phyloP scores from a whole-genome alignment of 371 early-diverging fungal genomes.

The Rhizomucor miehei region DNA sequence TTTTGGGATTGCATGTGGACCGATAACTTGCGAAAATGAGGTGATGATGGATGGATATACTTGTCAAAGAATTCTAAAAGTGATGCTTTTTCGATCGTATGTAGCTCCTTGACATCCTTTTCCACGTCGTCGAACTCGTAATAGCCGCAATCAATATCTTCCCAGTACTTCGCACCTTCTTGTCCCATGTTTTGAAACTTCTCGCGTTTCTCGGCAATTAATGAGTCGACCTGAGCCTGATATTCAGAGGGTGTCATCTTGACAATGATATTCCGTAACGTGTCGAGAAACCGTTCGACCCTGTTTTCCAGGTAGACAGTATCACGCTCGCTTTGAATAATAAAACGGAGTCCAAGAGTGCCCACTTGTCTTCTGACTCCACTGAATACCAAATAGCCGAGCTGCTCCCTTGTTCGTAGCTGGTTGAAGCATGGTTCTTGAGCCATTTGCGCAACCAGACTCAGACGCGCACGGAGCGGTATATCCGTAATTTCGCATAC shows the following conservation, averaged over 20 bases:
- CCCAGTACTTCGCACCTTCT: constrained; percentile 77
- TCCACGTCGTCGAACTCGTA: constrained; percentile 79
- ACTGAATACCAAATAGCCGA: constrained; percentile 83
- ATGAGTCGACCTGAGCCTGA: constrained; percentile 65
- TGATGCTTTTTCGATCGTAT: constrained; percentile 38
- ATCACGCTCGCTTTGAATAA: constrained; percentile 85
- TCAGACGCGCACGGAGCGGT: constrained; percentile 52
- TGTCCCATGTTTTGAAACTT: constrained; percentile 82
- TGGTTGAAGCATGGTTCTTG: constrained; percentile 90
- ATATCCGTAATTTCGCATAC: constrained; percentile 50
- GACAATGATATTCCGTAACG: constrained; percentile 46
- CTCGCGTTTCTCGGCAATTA: constrained; percentile 69
- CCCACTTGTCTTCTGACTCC: constrained; percentile 59
- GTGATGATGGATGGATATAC: constrained; percentile 55
- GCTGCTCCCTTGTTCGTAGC: constrained; percentile 86
- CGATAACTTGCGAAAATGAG: constrained; percentile 56
- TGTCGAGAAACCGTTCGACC: constrained; percentile 73
- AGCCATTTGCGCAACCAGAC: constrained; percentile 72
- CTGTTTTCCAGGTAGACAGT: constrained; percentile 79
- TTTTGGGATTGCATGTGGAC: constrained; percentile 67
- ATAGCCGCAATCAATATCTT: constrained; percentile 68
- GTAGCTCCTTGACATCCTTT: constrained; percentile 57
- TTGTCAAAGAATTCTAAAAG: constrained; percentile 58
- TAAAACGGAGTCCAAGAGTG: constrained; percentile 63
- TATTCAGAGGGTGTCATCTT: constrained; percentile 75